Base-by-base conservation (phyloP, 139 green algal species). In the Picochlorum sp. region DNA sequence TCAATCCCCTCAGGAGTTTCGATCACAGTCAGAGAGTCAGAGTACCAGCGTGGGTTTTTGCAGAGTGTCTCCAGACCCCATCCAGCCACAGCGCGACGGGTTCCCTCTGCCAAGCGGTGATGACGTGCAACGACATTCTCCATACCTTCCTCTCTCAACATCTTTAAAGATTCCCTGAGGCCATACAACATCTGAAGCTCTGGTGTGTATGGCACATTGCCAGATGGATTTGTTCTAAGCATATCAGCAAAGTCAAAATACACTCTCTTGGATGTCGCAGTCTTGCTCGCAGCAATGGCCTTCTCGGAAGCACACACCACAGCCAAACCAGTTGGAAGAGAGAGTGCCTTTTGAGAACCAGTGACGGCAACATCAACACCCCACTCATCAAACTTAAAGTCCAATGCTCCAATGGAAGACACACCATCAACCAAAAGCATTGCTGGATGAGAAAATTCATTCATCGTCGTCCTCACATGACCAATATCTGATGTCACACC, bases 321-420 rank as follows among this genome's bases (percentile, higher is more conserved):
- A 6, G 71, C 89, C 8, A 98, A 79, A 56, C 92, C 92, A 1
- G 92, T 98, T 28, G 92, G 92, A 74, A 98, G 72, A 21, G 84
- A 95, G 44, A 98, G 82, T 32, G 92, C 92, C 78, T 98, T 98
- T 77, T 98, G 92, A 7, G 77, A 90, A 30, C 92, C 92, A 14
- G 92, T 98, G 21, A 98, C 84, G 16, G 92, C 92, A 45, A 97
- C 83, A 75, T 98, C 92, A 21, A 98, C 92, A 15, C 85, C 60
- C 92, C 92, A 98, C 21, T 96, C 76, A 71, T 98, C 92, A 61
- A 97, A 86, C 50, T 85, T 66, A 77, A 97, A 97, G 47, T 91
- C 77, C 23, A 95, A 82, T 4, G 85, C 92, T 14, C 92, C 92
- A 61, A 98, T 97, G 38, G 85, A 95, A 10, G 82, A 94, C 20